Evolutionary conservation across 805 yeast species (phyloP).

Genomic region (Candida xyloterini): DNA sequence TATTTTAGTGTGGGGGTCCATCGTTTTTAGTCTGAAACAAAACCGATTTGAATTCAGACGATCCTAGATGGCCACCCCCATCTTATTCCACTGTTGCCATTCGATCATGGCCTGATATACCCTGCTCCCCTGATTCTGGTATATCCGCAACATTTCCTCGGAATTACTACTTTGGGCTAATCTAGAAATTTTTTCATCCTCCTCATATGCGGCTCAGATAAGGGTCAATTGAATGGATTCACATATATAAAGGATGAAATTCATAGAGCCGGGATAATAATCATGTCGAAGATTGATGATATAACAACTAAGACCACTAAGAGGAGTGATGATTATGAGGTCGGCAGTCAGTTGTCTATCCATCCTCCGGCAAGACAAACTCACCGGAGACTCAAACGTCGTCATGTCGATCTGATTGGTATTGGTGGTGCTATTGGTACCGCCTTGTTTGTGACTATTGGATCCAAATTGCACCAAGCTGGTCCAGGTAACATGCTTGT

Average conservation of each 20-base stretch:
- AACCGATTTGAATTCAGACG: no score
- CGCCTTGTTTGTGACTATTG: constrained; percentile 47
- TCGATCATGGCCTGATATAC: no score
- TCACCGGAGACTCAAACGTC: constrained; percentile 14
- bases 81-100: no score
- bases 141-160: no score
- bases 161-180: no score
- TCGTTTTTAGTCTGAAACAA: no score
- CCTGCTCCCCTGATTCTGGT: no score
- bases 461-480: constrained; percentile 22
- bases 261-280: neutral
- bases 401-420: constrained; percentile 77
- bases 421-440: constrained; percentile 78
- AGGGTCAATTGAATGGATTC: neutral
- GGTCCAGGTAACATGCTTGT: constrained; percentile 69
- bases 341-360: neutral
- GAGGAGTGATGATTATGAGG: neutral
- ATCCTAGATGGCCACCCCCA: no score
- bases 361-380: constrained; percentile 16
- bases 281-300: neutral
- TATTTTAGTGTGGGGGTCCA: no score
- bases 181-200: neutral
- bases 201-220: neutral
- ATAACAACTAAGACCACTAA: neutral
- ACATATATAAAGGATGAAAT: neutral